Conservation (phyloP, 1,139 yeast genomes). For the Geotrichum klebahnii region DNA sequence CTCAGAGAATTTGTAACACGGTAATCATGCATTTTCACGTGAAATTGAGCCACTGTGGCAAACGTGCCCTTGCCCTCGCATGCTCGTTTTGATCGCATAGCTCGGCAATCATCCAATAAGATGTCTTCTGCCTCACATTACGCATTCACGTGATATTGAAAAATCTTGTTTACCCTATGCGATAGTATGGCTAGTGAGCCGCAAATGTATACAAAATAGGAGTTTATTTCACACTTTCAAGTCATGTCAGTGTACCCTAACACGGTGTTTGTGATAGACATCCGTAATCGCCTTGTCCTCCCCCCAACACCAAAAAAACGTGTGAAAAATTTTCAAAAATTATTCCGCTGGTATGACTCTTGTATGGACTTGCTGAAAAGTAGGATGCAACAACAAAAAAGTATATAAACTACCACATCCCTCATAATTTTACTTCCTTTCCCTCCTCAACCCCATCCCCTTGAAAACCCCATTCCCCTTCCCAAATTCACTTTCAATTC, state of each 20-base stretch:
- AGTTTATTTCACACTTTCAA: too few species aligned
- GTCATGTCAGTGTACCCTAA: background rate
- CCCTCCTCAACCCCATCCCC: constrained; percentile 15
- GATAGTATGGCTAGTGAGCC: background rate
- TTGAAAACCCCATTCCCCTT: constrained; percentile 12
- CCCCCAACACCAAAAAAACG: background rate
- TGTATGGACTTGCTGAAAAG: background rate
- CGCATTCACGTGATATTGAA: constrained; percentile 2
- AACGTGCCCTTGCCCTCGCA: background rate
- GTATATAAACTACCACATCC: constrained; percentile 6
- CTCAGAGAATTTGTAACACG: background rate
- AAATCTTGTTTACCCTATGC: background rate
- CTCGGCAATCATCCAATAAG: background rate
- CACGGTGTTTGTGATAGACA: background rate
- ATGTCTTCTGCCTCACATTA: background rate
- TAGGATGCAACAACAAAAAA: background rate
- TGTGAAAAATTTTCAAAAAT: background rate
- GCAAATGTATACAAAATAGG: background rate
- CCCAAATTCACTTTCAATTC: background rate
- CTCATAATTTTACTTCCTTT: background rate
- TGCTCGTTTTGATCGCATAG: constrained; percentile 1
- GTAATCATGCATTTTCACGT: background rate
- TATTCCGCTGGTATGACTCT: background rate
- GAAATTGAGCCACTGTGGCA: constrained; percentile 4
- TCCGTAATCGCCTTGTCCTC: background rate